These are phyloP conservation scores for Trametes villosa DNA, from an alignment of 768 basidiomycete genomes.

Conservation along the genomic window DNA sequence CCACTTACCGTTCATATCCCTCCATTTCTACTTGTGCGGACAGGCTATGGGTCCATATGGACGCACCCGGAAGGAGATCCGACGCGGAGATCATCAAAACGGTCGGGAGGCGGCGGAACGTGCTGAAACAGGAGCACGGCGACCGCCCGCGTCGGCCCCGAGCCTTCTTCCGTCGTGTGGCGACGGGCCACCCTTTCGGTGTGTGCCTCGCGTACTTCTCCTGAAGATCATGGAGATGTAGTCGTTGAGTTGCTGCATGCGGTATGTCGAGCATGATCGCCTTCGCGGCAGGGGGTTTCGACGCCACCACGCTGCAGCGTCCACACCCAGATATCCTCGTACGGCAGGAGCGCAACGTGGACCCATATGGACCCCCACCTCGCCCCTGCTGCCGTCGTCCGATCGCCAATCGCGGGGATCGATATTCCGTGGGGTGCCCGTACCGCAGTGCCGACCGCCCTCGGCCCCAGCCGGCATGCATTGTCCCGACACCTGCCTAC, in stretches of 20 bases:
- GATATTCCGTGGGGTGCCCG: not conserved
- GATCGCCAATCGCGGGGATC: not conserved
- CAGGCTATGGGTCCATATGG: constrained; percentile 5
- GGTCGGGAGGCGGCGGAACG: constrained; percentile 1
- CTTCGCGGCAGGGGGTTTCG: not conserved
- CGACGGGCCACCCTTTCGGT: not conserved
- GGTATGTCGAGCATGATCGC: not conserved
- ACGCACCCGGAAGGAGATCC: not conserved
- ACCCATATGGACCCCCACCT: constrained; percentile 9
- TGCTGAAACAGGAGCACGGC: not conserved
- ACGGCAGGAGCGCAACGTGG: not conserved
- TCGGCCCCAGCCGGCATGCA: not conserved
- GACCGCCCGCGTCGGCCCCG: not conserved
- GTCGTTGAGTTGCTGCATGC: too few relatives aligned
- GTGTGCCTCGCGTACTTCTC: not conserved
- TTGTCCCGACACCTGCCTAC: not conserved
- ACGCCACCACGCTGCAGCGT: not conserved
- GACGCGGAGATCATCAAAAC: not conserved
- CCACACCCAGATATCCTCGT: not conserved
- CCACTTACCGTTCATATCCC: not conserved
- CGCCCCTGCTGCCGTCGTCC: not conserved
- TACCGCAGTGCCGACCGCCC: not conserved
- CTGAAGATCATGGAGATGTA: not conserved
- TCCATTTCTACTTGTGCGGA: not conserved
- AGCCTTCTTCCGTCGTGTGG: not conserved